Conservation (phyloP, 176 grass and related monocot species). For the barley (Hordeum vulgare) region DNA sequence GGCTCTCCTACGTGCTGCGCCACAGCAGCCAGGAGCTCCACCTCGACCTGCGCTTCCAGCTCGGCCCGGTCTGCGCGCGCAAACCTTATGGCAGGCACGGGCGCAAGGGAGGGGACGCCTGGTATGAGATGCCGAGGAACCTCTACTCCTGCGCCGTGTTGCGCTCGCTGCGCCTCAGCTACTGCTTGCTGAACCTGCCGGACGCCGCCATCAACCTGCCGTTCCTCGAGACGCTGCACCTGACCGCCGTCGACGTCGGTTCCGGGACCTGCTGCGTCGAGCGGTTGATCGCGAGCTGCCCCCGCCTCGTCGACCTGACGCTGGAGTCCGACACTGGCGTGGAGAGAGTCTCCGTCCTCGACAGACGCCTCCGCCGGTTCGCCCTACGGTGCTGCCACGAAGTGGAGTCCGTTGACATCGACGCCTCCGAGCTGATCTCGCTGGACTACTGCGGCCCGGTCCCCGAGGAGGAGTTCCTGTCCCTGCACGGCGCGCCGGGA, state of each 20-base stretch:
- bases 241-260: not conserved
- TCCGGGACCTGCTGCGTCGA: not conserved
- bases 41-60: not conserved
- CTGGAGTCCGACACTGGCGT: not conserved
- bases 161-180: not conserved
- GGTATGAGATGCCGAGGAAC: not conserved
- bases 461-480: not conserved
- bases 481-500: not conserved
- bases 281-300: not conserved
- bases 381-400: not conserved
- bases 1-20: not conserved
- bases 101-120: not conserved
- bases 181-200: not conserved
- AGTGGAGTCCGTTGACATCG: not conserved
- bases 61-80: not conserved
- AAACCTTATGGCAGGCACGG: too few relatives aligned
- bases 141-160: not conserved
- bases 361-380: not conserved
- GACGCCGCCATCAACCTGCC: not conserved
- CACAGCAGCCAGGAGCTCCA: not conserved
- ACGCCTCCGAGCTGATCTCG: not conserved
- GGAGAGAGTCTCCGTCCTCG: not conserved
- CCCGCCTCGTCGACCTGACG: not conserved
- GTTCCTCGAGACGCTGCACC: not conserved
- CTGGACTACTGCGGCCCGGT: not conserved